Conservation (phyloP, 2,329 filamentous ascomycete species). For the Claviceps sp. region DNA sequence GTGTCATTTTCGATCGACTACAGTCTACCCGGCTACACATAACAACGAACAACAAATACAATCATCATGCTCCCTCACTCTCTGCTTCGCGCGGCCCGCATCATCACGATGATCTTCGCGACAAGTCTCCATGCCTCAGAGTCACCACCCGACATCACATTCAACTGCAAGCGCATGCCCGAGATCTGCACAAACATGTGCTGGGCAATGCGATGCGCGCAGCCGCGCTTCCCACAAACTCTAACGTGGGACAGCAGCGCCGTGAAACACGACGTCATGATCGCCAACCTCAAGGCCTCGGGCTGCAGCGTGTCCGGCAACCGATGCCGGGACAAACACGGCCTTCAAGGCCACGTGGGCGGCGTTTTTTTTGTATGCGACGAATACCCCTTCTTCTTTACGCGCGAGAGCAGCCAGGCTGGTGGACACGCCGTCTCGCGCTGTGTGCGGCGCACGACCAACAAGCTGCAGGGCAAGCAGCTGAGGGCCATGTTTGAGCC, state of each 20-base stretch:
- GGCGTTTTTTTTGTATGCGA: background rate
- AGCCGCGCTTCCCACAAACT: constrained; percentile 6
- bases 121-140: no score
- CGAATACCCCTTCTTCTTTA: constrained; percentile 1
- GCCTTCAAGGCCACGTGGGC: background rate
- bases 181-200: constrained; percentile 14
- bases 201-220: constrained; percentile 12
- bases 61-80: no score
- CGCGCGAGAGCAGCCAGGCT: background rate
- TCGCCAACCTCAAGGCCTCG: background rate
- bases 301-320: background rate
- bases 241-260: constrained; percentile 7
- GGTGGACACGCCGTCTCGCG: background rate
- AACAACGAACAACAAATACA: no score
- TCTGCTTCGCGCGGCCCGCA: no score
- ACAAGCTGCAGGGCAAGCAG: background rate
- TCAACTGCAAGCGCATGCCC: constrained; percentile 9
- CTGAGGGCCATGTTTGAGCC: background rate
- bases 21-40: no score
- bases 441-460: background rate
- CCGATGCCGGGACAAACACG: background rate
- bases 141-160: constrained; percentile 10
- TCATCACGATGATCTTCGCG: no score
- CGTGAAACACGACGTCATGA: background rate
- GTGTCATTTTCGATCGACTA: no score